These are phyloP conservation scores for Thuidium tamariscinum DNA, from an alignment of 225 moss, liverwort and hornwort species.

Conservation along the genomic window DNA sequence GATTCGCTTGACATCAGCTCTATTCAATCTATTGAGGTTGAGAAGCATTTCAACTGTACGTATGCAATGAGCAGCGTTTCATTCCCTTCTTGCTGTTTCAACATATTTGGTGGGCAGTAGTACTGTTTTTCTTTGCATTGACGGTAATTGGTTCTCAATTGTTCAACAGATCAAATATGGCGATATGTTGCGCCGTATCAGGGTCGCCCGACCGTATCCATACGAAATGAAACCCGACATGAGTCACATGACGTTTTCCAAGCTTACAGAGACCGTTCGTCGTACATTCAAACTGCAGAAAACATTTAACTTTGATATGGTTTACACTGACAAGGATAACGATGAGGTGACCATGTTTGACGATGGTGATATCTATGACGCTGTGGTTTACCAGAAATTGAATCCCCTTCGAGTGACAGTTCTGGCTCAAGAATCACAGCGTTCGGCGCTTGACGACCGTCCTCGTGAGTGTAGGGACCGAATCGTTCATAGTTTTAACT, in stretches of 20 bases:
- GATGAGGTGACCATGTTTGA: background rate
- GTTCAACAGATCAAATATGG: background rate
- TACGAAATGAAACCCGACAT: accelerated
- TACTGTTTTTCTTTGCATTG: background rate
- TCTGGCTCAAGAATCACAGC: background rate
- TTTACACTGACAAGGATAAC: background rate
- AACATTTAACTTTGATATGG: background rate
- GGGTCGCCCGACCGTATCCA: accelerated
- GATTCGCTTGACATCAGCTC: background rate
- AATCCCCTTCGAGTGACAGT: constrained; percentile 27
- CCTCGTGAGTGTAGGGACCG: background rate
- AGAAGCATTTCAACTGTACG: background rate
- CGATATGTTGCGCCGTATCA: background rate
- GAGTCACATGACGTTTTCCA: background rate
- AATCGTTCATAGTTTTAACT: background rate
- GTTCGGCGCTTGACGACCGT: background rate
- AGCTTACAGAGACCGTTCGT: background rate
- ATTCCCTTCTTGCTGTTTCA: background rate
- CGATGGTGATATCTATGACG: background rate
- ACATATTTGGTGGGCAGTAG: background rate
- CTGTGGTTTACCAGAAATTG: background rate
- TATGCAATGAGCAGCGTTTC: background rate
- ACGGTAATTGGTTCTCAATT: background rate
- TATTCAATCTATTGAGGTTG: background rate
- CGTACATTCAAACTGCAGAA: background rate